Conservation (phyloP, 2,329 filamentous ascomycete genomes). For the Ceratocystis cubensis region DNA sequence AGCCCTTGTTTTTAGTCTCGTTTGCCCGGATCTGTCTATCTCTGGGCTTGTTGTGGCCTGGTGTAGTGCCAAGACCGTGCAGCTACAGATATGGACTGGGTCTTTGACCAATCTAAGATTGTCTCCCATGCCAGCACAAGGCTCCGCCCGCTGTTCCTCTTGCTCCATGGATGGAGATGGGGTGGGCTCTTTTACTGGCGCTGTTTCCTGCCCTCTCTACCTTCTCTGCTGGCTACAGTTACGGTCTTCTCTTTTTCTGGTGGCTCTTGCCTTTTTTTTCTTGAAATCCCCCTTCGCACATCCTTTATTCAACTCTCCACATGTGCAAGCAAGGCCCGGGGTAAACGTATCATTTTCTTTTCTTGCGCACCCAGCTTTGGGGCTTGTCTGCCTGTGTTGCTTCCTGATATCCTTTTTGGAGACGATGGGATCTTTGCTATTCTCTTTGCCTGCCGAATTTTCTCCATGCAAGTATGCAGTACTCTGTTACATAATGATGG, state of each 20-base stretch:
- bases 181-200: background rate
- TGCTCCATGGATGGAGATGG: background rate
- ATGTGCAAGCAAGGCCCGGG: no score
- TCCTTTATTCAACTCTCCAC: no score
- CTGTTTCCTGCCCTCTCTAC: background rate
- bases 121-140: background rate
- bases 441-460: no score
- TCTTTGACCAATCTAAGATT: slow-evolving; percentile 6
- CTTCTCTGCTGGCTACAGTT: background rate
- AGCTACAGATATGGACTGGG: background rate
- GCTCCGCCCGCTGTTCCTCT: background rate
- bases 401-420: no score
- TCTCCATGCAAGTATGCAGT: background rate
- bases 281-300: no score
- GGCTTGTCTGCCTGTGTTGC: no score
- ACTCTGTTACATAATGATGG: background rate
- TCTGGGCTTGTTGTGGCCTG: background rate
- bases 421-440: no score
- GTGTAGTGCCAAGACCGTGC: background rate
- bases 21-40: slow-evolving; percentile 8
- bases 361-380: no score
- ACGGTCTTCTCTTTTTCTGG: background rate
- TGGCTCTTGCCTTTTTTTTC: no score
- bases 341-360: no score
- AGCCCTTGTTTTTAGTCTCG: background rate